Evolutionary conservation across 345 rosid species (phyloP).

Genomic region (Chamaenerion angustifolium): DNA sequence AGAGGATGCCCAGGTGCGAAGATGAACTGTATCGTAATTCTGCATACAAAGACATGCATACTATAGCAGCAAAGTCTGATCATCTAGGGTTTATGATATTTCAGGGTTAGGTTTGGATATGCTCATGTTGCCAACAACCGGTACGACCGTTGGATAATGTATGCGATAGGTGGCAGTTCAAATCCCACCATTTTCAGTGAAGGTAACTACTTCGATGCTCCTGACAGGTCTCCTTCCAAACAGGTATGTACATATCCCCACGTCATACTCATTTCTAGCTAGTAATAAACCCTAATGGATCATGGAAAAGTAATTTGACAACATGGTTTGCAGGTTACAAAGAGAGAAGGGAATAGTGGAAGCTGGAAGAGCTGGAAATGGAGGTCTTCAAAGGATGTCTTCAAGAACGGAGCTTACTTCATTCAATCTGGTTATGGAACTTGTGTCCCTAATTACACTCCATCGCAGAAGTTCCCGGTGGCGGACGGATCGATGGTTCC

Average conservation of each 20-base stretch:
- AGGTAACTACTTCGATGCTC: constrained; percentile 75
- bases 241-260: constrained; percentile 25
- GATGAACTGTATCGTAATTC: not conserved
- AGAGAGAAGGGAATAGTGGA: constrained; percentile 36
- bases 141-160: constrained; percentile 87
- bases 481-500: constrained; percentile 51
- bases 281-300: no score
- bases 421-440: constrained; percentile 76
- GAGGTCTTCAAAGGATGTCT: constrained; percentile 65
- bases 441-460: constrained; percentile 34
- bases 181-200: constrained; percentile 84
- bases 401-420: constrained; percentile 76
- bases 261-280: no score
- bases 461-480: constrained; percentile 37
- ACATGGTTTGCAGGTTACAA: constrained; percentile 46
- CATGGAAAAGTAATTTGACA: no score
- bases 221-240: constrained; percentile 29
- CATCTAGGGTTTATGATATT: not conserved
- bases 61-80: no score
- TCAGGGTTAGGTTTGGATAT: constrained; percentile 61
- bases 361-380: constrained; percentile 71
- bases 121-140: constrained; percentile 91
- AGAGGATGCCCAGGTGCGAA: constrained; percentile 82
- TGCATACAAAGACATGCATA: not conserved
- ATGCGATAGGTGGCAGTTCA: constrained; percentile 90